Base-by-base conservation (phyloP, 2,329 filamentous ascomycete species). In the Neurospora sp. region DNA sequence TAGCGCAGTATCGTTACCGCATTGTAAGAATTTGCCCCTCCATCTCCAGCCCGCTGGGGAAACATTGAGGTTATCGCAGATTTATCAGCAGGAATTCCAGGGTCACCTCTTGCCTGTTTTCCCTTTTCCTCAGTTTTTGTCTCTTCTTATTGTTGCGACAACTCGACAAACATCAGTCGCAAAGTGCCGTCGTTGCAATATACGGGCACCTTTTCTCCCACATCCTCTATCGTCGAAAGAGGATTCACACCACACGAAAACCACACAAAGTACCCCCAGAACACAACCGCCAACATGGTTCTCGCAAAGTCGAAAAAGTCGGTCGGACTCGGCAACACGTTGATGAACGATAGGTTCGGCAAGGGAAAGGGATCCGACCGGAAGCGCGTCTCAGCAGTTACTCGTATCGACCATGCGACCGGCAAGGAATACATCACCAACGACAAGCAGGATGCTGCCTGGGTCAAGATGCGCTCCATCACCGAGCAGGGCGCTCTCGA, bases 381-480 rank as follows among this genome's bases (percentile, higher is more conserved):
- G 79, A 95, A 93, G 82, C 91, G 91, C 79, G 87, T 78, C 5
- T 79, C 80, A 0, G 84, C 82, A 67, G 83, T 88, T 71, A 86
- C 84, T 33, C 88, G 92, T 77, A 91, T 93, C 73, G 89, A 93
- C 79, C 88, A 94, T 77, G 85, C 88, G 36, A 93, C 92, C 28
- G 93, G 93, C 78, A 92, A 96, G 79, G 89, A 91, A 84, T 99
- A 99, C 80, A 89, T 98, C 76, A 96, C 93, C 67, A 97, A 97
- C 79, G 91, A 92, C 74, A 90, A 89, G 75, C 90, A 96, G 79
- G 94, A 98, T 83, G 96, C 95, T 41, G 87, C 92, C 75, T 99
- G 94, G 93, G 93, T 98, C 78, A 99, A 98, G 85, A 98, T 99
- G 96, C 93, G 95, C 83, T 97, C 93, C 80, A 92, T 99, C 75